Evolutionary conservation across 345 rosid genomes (phyloP).

Genomic region (Salix arbutifolia): DNA sequence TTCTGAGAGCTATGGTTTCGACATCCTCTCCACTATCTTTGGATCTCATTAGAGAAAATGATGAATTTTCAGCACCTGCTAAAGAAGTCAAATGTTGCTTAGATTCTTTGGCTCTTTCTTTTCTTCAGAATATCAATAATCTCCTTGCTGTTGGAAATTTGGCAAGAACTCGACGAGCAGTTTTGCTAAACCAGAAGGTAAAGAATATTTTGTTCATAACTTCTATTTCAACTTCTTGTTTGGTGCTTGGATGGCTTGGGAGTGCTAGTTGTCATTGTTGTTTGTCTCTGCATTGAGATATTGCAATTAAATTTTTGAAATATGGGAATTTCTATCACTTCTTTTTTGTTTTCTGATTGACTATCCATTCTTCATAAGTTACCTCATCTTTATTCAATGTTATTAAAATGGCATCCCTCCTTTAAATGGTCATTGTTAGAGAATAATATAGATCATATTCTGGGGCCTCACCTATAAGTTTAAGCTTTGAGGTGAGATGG

Average conservation of each 20-base stretch:
- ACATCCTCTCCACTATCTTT: conserved; percentile 50
- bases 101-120: conserved; percentile 58
- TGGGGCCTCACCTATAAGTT: no score
- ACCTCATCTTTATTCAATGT: not conserved
- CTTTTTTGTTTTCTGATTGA: not conserved
- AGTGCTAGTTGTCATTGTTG: not conserved
- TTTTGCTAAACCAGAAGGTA: conserved; percentile 88
- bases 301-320: not conserved
- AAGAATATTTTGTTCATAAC: conserved; percentile 6
- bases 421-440: not conserved
- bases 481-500: no score
- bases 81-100: conserved; percentile 47
- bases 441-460: no score
- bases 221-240: not conserved
- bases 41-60: conserved; percentile 40
- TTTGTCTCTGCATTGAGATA: not conserved
- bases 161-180: conserved; percentile 69
- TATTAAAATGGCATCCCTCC: not conserved
- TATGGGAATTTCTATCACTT: not conserved
- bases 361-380: not conserved
- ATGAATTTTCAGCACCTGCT: conserved; percentile 26
- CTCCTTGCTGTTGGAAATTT: conserved; percentile 66
- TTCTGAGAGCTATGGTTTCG: conserved; percentile 45
- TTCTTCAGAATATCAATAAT: conserved; percentile 65
- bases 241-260: not conserved